phyloP scores from a whole-genome alignment of 441 rosid genomes.

The Manihot esculenta region DNA sequence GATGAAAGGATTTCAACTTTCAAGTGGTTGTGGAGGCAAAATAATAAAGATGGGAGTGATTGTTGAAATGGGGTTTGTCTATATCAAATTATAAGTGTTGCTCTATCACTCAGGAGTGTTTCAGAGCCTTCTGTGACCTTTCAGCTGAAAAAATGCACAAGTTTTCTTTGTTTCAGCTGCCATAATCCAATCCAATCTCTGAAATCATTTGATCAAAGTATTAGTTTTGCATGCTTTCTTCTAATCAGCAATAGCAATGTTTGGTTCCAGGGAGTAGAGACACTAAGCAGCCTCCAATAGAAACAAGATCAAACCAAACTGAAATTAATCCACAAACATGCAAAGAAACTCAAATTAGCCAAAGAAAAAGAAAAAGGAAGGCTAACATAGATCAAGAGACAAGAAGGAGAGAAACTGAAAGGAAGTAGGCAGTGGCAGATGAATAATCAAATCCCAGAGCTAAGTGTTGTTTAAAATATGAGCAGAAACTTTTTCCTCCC shows the following conservation, averaged over 20 bases:
- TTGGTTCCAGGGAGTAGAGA: not conserved
- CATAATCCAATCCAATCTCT: not conserved
- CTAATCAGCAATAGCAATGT: not conserved
- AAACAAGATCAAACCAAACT: too few species aligned
- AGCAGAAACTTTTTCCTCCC: too few species aligned
- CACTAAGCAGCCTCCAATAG: too few species aligned
- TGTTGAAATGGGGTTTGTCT: conserved; percentile 10
- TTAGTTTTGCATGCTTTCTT: not conserved
- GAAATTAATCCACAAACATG: too few species aligned
- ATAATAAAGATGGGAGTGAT: conserved; percentile 30
- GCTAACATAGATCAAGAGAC: too few species aligned
- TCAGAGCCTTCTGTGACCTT: conserved; percentile 4
- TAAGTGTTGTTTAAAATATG: too few species aligned
- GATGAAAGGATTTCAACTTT: conserved; percentile 20
- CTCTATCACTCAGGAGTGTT: not conserved
- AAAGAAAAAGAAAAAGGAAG: too few species aligned
- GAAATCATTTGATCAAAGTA: not conserved
- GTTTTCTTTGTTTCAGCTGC: not conserved
- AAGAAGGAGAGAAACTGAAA: too few species aligned
- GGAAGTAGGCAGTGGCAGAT: too few species aligned
- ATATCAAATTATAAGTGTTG: not conserved
- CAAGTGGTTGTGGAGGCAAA: conserved; percentile 24
- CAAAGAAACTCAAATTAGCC: too few species aligned
- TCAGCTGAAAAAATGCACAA: not conserved
- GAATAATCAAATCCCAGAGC: too few species aligned